phyloP scores from a whole-genome alignment of 352 stramenopile species.

The Vaucheria bursata region DNA sequence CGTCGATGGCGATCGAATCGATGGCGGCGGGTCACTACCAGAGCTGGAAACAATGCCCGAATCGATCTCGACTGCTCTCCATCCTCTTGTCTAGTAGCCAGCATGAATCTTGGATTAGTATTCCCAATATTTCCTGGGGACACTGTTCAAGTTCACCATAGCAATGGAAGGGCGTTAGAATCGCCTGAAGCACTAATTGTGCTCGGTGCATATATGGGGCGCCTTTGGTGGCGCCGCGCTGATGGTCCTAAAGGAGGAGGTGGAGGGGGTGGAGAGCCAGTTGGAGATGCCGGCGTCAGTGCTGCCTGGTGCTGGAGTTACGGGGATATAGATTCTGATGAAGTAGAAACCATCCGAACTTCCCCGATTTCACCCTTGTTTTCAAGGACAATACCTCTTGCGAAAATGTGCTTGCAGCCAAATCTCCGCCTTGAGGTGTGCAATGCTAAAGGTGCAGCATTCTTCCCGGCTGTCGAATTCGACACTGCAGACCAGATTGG shows the following conservation, averaged over 20 bases:
- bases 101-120: constrained; percentile 62
- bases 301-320: neutral
- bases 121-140: constrained; percentile 71
- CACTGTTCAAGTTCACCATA: constrained; percentile 80
- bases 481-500: no score
- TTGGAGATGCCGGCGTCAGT: no score
- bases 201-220: neutral
- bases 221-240: neutral
- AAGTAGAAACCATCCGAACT: no score
- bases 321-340: no score
- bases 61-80: constrained; percentile 68
- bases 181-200: neutral
- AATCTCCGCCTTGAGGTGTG: no score
- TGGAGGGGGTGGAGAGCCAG: no score
- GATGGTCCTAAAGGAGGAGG: no score
- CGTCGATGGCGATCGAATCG: constrained; percentile 68
- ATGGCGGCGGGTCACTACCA: constrained; percentile 65
- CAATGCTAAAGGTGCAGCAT: no score
- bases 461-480: no score
- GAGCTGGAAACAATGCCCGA: constrained; percentile 48
- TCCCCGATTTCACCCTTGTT: no score
- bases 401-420: no score
- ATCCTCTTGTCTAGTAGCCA: constrained; percentile 65
- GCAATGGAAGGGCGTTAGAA: neutral
- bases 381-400: no score